A percentile compares a stretch with the other conserved stretches of the same genome.
Evolutionary conservation across 179 eudicot species (phyloP).

Genomic region (Vitellaria paradoxa): DNA sequence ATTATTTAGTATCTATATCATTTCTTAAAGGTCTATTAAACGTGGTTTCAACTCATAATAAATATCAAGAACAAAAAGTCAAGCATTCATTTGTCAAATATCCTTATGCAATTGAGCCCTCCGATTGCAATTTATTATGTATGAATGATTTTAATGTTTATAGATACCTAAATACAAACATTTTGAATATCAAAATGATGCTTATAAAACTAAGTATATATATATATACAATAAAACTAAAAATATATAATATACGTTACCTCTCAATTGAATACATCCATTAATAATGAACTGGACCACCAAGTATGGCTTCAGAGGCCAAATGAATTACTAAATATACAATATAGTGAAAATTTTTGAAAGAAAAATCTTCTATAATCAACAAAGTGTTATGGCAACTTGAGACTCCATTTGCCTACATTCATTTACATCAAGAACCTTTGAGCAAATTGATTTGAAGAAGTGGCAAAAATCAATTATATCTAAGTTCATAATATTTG

Average conservation of each 20-base stretch:
- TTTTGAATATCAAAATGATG: not conserved
- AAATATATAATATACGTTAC: not conserved
- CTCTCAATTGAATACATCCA: slow-evolving; percentile 7
- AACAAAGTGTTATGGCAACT: not conserved
- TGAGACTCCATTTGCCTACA: not conserved
- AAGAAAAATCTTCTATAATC: not conserved
- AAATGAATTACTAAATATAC: not conserved
- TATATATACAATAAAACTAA: not conserved
- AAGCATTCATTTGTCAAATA: not conserved
- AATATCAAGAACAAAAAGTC: not conserved
- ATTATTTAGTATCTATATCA: not conserved
- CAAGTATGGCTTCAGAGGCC: not conserved
- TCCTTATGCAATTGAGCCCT: not conserved
- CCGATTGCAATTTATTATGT: not conserved
- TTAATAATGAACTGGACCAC: not conserved
- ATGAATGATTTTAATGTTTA: not conserved
- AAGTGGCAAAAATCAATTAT: not conserved
- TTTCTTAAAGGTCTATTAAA: not conserved
- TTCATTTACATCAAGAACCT: not conserved
- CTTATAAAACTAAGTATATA: not conserved
- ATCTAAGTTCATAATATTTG: not conserved
- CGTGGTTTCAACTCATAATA: not conserved
- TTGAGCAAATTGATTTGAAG: not conserved
- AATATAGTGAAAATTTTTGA: not conserved
- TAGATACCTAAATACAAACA: not conserved